Percentiles rank a stretch among this genome's conserved stretches.
phyloP scores from a whole-genome alignment of 2,329 filamentous ascomycete genomes.

The Tolypocladium guangdongense region DNA sequence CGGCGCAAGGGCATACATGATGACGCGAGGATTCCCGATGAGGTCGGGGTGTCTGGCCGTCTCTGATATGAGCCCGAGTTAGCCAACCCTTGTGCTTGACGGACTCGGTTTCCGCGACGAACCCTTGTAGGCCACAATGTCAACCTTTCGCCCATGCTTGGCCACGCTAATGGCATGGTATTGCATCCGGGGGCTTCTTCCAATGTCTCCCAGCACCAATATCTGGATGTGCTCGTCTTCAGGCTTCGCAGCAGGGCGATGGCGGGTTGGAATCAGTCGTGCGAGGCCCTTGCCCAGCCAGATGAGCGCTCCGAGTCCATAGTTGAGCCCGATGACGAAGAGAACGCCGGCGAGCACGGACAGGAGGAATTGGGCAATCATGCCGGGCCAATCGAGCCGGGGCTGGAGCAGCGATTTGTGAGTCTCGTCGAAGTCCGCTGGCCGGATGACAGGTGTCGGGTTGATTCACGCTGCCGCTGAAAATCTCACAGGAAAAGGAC shows the following conservation, averaged over 20 bases:
- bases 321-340: conserved; percentile 19
- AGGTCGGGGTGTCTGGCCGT: conserved; percentile 74
- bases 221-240: conserved; percentile 54
- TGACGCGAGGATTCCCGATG: conserved; percentile 54
- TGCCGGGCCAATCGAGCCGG: neutral
- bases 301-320: conserved; percentile 9
- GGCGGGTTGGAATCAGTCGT: conserved; percentile 21
- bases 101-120: neutral
- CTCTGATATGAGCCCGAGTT: conserved; percentile 34
- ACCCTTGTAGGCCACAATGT: conserved; percentile 85
- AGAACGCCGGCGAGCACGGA: conserved; percentile 23
- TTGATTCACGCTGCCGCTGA: neutral
- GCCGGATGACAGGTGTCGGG: neutral
- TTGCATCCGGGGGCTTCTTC: conserved; percentile 93
- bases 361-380: conserved; percentile 18
- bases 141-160: conserved; percentile 66
- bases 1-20: conserved; percentile 56
- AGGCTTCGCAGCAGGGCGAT: conserved; percentile 21
- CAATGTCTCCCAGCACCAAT: conserved; percentile 89
- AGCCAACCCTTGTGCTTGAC: neutral
- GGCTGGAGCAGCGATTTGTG: neutral
- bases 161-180: conserved; percentile 93
- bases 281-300: conserved; percentile 13
- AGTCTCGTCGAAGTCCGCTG: neutral
- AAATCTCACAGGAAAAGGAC: neutral